Evolutionary conservation across 306 rosid species (phyloP).

Genomic region (Vigna mungo): DNA sequence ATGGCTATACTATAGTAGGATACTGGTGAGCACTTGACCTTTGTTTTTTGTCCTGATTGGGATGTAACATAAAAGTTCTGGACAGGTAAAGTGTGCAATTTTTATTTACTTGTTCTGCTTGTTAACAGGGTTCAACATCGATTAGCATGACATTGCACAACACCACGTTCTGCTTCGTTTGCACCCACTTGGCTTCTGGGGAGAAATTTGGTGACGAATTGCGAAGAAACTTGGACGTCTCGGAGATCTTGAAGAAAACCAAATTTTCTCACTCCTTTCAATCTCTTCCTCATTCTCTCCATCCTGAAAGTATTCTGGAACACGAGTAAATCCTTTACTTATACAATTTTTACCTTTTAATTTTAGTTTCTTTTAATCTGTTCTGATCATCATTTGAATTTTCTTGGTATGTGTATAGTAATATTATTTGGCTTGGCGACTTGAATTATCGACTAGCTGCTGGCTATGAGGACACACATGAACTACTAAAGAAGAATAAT

Average conservation of each 20-base stretch:
- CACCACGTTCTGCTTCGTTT: conserved; percentile 82
- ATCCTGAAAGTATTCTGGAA: conserved; percentile 69
- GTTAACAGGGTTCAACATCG: conserved; percentile 79
- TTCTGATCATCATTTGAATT: not conserved
- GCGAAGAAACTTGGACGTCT: conserved; percentile 73
- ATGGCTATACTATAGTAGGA: not conserved
- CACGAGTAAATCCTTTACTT: conserved; percentile 69
- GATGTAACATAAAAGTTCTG: not conserved
- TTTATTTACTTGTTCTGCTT: not conserved
- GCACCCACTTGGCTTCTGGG: conserved; percentile 92
- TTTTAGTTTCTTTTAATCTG: not conserved
- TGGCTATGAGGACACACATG: conserved; percentile 61
- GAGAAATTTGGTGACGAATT: conserved; percentile 87
- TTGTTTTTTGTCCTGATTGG: not conserved
- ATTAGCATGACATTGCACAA: conserved; percentile 78
- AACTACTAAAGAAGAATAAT: conserved; percentile 71
- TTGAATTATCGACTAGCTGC: conserved; percentile 82
- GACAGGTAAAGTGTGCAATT: not conserved
- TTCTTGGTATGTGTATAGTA: conserved; percentile 48
- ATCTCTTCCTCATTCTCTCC: conserved; percentile 34
- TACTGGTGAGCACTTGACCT: not conserved
- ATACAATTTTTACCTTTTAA: no score
- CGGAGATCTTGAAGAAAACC: conserved; percentile 81
- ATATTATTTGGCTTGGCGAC: conserved; percentile 96
- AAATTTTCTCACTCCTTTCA: conserved; percentile 60